These are phyloP conservation scores for Infundibulicybe gibba DNA, from an alignment of 768 basidiomycete species.

Conservation along the genomic window DNA sequence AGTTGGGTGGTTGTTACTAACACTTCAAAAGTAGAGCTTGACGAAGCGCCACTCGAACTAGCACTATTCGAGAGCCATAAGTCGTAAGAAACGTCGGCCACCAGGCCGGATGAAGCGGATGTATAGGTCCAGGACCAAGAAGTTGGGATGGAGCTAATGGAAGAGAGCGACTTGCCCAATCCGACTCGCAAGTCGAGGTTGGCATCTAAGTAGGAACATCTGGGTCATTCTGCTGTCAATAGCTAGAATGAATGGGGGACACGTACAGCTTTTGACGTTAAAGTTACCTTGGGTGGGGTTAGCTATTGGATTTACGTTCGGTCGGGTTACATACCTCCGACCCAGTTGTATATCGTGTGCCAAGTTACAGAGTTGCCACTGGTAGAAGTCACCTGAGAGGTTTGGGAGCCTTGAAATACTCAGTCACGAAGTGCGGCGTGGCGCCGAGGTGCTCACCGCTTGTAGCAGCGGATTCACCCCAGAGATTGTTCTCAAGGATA, in stretches of 20 bases:
- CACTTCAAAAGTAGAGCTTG: conserved; percentile 25
- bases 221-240: neutral
- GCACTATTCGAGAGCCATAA: conserved; percentile 26
- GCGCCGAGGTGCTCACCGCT: conserved; percentile 12
- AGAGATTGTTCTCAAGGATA: conserved; percentile 26
- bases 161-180: conserved; percentile 19
- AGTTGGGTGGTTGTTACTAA: neutral
- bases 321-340: conserved; percentile 15
- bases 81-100: conserved; percentile 32
- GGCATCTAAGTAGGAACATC: conserved; percentile 15
- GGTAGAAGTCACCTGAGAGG: conserved; percentile 21
- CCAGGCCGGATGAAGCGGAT: conserved; percentile 23
- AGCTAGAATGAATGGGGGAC: neutral
- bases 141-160: conserved; percentile 27
- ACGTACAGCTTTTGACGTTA: conserved; percentile 30
- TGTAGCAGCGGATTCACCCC: conserved; percentile 22
- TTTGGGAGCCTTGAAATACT: conserved; percentile 20
- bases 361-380: conserved; percentile 23
- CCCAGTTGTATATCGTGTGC: conserved; percentile 29
- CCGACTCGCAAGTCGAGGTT: conserved; percentile 27
- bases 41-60: conserved; percentile 20
- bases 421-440: neutral
- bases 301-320: no score
- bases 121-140: conserved; percentile 27
- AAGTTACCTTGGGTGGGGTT: neutral